A percentile compares a stretch with the other conserved stretches of the same genome.
phyloP scores from a whole-genome alignment of 352 stramenopile genomes.

The Globisporangium nunn region DNA sequence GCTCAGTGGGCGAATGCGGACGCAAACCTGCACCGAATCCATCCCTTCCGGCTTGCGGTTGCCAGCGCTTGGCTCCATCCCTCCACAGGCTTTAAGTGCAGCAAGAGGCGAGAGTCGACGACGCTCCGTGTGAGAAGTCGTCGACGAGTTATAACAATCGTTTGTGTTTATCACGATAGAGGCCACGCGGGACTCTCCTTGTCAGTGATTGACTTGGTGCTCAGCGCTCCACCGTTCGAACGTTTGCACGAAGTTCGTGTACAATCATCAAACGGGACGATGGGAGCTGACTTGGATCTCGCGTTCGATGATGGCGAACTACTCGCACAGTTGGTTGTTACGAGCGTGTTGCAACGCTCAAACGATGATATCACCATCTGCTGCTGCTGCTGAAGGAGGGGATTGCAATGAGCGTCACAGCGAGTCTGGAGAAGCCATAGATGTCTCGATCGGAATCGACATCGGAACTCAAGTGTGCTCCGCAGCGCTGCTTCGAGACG shows the following conservation, averaged over 20 bases:
- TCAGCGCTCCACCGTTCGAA: too few relatives aligned
- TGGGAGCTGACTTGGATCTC: not conserved
- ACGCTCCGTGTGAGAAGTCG: too few relatives aligned
- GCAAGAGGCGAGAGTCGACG: too few relatives aligned
- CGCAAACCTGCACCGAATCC: constrained; percentile 68
- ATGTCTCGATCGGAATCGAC: constrained; percentile 7
- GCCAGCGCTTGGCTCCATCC: constrained; percentile 2
- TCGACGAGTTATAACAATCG: too few relatives aligned
- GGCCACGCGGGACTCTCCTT: too few relatives aligned
- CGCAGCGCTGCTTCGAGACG: not conserved
- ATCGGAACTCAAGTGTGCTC: constrained; percentile 6
- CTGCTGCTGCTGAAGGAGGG: not conserved
- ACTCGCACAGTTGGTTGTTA: not conserved
- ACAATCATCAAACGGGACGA: not conserved
- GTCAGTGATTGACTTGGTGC: too few relatives aligned
- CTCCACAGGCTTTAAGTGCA: not conserved
- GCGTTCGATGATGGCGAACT: not conserved
- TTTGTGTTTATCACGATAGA: not conserved
- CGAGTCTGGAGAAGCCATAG: not conserved
- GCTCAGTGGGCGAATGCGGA: constrained; percentile 62
- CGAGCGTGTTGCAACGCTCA: too few relatives aligned
- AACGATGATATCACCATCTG: not conserved
- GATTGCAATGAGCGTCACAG: not conserved
- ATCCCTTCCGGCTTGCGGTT: constrained; percentile 25
- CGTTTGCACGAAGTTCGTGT: too few relatives aligned